phyloP scores from a whole-genome alignment of 2,329 filamentous ascomycete genomes.

The Trichoderma pleuroti region DNA sequence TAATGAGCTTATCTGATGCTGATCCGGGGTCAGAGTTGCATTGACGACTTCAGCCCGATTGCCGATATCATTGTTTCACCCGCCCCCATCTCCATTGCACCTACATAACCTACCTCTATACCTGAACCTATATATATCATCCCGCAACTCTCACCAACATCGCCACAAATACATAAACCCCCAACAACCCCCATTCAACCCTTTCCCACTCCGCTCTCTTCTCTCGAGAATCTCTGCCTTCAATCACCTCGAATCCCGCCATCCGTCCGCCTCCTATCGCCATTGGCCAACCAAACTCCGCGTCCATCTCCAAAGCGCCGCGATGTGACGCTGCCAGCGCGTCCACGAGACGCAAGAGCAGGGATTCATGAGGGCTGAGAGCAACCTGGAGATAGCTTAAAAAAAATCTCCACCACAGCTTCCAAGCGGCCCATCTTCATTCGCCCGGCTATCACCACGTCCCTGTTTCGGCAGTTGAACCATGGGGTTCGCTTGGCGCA shows the following conservation, averaged over 20 bases:
- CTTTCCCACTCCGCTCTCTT: neutral
- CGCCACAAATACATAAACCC: neutral
- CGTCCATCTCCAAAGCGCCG: neutral
- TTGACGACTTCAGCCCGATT: neutral
- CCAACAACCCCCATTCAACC: neutral
- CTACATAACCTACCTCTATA: neutral
- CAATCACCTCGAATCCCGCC: neutral
- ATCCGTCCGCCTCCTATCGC: neutral
- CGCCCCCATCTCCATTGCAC: neutral
- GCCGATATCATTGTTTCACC: neutral
- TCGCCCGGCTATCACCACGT: neutral
- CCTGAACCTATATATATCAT: too few species aligned
- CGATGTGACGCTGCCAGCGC: slow-evolving; percentile 1
- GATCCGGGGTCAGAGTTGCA: neutral
- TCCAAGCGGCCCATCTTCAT: neutral
- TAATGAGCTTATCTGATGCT: neutral
- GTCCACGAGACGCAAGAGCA: slow-evolving; percentile 1
- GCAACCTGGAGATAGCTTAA: neutral
- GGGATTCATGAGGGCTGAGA: neutral
- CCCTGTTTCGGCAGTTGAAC: slow-evolving; percentile 7
- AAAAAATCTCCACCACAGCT: neutral
- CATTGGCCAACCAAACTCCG: neutral
- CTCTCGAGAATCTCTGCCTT: neutral
- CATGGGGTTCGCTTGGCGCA: neutral
- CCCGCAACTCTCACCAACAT: neutral